Base-by-base conservation (phyloP, 306 rosid species). In the Vigna mungo region DNA sequence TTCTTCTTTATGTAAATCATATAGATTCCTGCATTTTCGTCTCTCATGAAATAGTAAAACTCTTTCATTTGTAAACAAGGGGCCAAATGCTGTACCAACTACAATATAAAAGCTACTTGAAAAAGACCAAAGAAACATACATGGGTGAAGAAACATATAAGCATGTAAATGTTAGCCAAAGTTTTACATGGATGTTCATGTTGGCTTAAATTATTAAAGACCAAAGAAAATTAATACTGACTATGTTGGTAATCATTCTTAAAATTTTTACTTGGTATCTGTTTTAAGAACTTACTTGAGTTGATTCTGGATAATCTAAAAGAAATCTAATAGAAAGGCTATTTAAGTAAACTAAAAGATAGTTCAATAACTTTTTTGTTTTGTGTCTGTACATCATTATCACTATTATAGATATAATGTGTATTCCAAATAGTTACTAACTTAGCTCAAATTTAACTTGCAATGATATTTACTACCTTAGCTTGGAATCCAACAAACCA, bases 401-500 rank as follows among this genome's bases (percentile, higher is more conserved):
- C 2, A 41, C 13, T 41, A 2, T 41, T 41, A 9, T 34, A 30
- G 34, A 30, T 30, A 30, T 30, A 30, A 30, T 30, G 34, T 30
- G 34, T 4, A 30, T 30, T 30, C 34, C 34, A 30, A 4, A 30
- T 0, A 34, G 37, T 34, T 34, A 39, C 44, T 39, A 8, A 9
- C 44, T 39, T 39, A 8, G 51, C 59, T 66, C 17, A 39, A 27
- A 53, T 75, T 62, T 46, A 62, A 25, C 37, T 59, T 60, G 12
- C 59, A 65, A 62, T 46, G 51, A 36, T 49, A 54, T 32, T 66
- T 9, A 66, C 30, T 37, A 17, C 17, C 60, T 56, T 68, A 30
- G 70, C 39, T 78, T 78, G 60, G 37, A 78, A 56, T 68, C 60
- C 76, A 56, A 78, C 52, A 68, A 68, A 56, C 55, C 43, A 30